Percentiles rank a stretch among this genome's conserved stretches.
Conservation (phyloP, 306 rosid species). For the Cicer arietinum region DNA sequence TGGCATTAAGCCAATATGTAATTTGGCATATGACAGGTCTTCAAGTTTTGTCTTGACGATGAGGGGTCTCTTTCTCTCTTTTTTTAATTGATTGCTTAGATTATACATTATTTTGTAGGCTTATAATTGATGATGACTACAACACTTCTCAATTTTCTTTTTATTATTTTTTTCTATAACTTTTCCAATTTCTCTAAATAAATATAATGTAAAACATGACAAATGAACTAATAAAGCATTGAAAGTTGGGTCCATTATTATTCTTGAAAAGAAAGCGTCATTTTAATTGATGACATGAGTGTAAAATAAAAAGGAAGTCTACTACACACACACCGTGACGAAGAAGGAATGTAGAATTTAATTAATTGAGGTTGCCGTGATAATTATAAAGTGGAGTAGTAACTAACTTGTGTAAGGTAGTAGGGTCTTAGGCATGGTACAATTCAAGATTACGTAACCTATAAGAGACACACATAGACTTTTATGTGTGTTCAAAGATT, state of each 20-base stretch:
- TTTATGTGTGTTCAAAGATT: too few relatives aligned
- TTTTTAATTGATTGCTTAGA: constrained; percentile 59
- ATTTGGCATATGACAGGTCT: constrained; percentile 43
- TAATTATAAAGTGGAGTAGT: constrained; percentile 3
- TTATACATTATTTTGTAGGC: constrained; percentile 41
- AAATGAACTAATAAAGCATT: constrained; percentile 39
- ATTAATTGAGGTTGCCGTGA: constrained; percentile 33
- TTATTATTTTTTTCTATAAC: too few relatives aligned
- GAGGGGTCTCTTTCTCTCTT: constrained; percentile 34
- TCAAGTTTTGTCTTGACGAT: constrained; percentile 51
- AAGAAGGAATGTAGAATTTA: constrained; percentile 37
- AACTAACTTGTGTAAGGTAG: constrained; percentile 21
- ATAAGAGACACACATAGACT: not conserved
- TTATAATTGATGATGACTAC: constrained; percentile 44
- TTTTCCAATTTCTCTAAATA: constrained; percentile 18
- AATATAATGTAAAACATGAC: constrained; percentile 43
- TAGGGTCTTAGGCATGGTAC: constrained; percentile 53
- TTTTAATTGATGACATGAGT: constrained; percentile 35
- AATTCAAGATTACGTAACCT: constrained; percentile 47
- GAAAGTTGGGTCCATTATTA: constrained; percentile 46
- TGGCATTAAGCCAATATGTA: constrained; percentile 28
- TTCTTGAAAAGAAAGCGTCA: constrained; percentile 54
- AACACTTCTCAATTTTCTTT: not conserved
- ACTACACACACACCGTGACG: constrained; percentile 17
- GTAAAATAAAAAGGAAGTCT: constrained; percentile 34